Percentiles rank a stretch among this genome's conserved stretches.
These are phyloP conservation scores for Pulveroboletus ravenelii DNA, from an alignment of 768 basidiomycete species.

Conservation along the genomic window DNA sequence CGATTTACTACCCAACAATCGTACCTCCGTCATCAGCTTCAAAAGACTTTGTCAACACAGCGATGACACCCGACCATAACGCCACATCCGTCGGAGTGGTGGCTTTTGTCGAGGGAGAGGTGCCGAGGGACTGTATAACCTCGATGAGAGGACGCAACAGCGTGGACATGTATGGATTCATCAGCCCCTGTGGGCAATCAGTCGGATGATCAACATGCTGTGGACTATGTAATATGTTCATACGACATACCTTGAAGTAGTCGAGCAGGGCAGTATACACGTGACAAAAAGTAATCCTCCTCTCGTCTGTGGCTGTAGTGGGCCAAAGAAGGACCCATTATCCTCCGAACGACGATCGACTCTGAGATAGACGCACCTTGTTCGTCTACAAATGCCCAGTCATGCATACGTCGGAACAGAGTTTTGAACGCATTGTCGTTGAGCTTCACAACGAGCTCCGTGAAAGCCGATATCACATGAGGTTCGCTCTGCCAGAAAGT, in stretches of 20 bases:
- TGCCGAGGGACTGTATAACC: constrained; percentile 48
- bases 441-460: constrained; percentile 85
- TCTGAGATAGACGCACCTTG: constrained; percentile 33
- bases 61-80: constrained; percentile 63
- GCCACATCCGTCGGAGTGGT: constrained; percentile 29
- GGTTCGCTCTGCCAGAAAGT: constrained; percentile 43
- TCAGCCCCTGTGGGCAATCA: constrained; percentile 52
- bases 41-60: constrained; percentile 64
- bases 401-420: constrained; percentile 84
- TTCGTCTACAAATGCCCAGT: constrained; percentile 83
- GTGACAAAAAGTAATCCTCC: constrained; percentile 70
- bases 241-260: constrained; percentile 72
- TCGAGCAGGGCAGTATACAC: constrained; percentile 71
- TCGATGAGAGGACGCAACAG: constrained; percentile 64
- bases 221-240: no score
- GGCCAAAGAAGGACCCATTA: neutral
- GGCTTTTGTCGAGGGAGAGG: constrained; percentile 23
- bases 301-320: constrained; percentile 32
- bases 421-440: constrained; percentile 91
- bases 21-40: constrained; percentile 75
- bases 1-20: constrained; percentile 16
- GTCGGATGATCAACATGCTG: neutral
- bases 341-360: neutral
- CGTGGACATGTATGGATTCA: constrained; percentile 88
- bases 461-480: constrained; percentile 65